Evolutionary conservation across 352 stramenopile species (phyloP), one percentile per base, ranked within the genome.

Genomic region (Nothophytophthora sp.): DNA sequence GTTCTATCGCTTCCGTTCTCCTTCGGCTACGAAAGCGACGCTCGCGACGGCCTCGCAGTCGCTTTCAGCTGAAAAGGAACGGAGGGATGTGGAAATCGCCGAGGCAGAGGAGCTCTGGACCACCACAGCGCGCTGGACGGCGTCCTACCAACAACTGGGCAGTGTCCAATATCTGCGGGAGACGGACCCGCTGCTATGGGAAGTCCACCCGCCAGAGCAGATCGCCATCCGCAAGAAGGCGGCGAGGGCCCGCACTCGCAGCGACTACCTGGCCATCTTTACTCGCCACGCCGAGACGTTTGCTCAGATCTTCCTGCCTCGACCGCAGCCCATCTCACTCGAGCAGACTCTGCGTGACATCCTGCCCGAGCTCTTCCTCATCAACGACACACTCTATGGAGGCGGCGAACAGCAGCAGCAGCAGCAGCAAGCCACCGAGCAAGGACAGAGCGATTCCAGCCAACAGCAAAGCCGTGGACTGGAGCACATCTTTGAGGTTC

Each of bases 271-370:
- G n/a, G 55, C 65, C 6, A 86, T 92, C 40, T 72, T 92, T 28
- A 66, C 65, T 19, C 86, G 87, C 37, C 79, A 87, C 46, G 60
- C 62, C 27, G 37, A 73, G 18, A 86, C 78, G 9, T 86, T 90
- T 41, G 64, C 66, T 12, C 76, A 88, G 52, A 92, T 92, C 41
- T 84, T 89, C 22, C 47, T 92, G 20, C 81, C 81, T 7, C 67
- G 76, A 20, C 73, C 81, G 0, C 72, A 81, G 13, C 79, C 81
- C 7, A 92, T 90, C 36, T 88, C 74, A 5, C 72, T 92, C 25
- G 81, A 92, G 46, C 81, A 92, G 40, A 92, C 81, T 28, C 57
- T 92, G 28, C 78, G 81, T 6, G 81, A 90, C 24, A 92, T 92
- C 38, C 58, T 92, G 0, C 81, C 81, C 0, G 78, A 92, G 46